Base-by-base conservation (phyloP, 2,329 filamentous ascomycete genomes). In the Davidsoniella australis region DNA sequence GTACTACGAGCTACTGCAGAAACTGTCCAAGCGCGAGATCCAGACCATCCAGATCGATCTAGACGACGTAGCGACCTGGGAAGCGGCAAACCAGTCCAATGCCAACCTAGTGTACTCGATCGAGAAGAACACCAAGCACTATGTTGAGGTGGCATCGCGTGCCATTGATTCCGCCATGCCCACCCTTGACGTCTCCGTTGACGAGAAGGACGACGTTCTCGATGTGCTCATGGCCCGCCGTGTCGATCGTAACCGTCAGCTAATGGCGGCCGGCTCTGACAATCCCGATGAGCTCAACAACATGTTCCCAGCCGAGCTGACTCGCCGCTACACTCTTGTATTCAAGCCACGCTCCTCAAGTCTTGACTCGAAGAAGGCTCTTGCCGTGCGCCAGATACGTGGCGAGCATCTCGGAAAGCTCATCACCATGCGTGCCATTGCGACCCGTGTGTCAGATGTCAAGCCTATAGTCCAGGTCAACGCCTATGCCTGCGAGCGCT, bases 401-500 rank as follows among this genome's bases (percentile, higher is more conserved):
- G 91, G 89, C 57, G 88, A 95, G 58, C 85, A 98, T 62, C 74
- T 98, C 2, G 91, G 91, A 44, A 80, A 85, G 58, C 75, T 98
- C 55, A 96, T 98, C 62, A 96, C 91, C 4, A 76, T 98, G 45
- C 80, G 91, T 51, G 89, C 88, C 55, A 98, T 98, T 55, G 81
- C 88, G 2, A 98, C 91, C 1, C 76, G 91, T 60, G 91, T 96
- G 1, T 95, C 91, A 2, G 91, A 98, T 61, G 91, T 98, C 58
- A 98, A 98, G 70, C 91, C 91, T 37, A 80, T 91, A 9, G 85
- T 96, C n/a, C 84, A 89, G 61, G 93, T 98, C 60, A 95, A 94
- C 63, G 91, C 91, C 37, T 98, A 98, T 66, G 91, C 88, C 48
- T 98, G 91, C 66, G 91, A 98, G 64, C 80, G 86, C 54, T 98